phyloP scores from a whole-genome alignment of 371 early-diverging fungal genomes.

The Syncephalastrum monosporum region DNA sequence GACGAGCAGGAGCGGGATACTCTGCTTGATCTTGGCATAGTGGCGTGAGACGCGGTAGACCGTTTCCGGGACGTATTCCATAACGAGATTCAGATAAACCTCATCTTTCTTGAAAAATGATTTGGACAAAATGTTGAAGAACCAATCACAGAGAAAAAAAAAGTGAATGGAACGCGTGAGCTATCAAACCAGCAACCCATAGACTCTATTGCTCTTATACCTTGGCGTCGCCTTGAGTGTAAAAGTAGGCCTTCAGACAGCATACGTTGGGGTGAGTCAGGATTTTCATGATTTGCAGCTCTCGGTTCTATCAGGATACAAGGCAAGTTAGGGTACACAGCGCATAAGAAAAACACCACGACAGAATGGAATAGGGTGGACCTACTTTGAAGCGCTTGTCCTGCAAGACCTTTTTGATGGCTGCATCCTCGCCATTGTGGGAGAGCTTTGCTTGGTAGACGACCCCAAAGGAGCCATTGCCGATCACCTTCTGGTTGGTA shows the following conservation, averaged over 20 bases:
- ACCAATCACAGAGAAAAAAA: slow-evolving; percentile 11
- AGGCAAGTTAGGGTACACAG: no score
- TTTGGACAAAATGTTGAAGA: slow-evolving; percentile 12
- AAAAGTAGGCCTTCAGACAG: slow-evolving; percentile 84
- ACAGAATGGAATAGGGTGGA: neutral
- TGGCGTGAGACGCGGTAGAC: slow-evolving; percentile 87
- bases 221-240: slow-evolving; percentile 78
- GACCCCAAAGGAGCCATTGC: slow-evolving; percentile 96
- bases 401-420: slow-evolving; percentile 95
- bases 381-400: slow-evolving; percentile 92
- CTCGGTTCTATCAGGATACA: slow-evolving; percentile 73
- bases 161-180: slow-evolving; percentile 2
- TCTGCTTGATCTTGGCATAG: slow-evolving; percentile 83
- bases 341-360: neutral
- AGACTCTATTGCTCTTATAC: slow-evolving; percentile 23
- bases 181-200: neutral
- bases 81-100: slow-evolving; percentile 88
- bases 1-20: slow-evolving; percentile 85
- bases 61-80: slow-evolving; percentile 94
- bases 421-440: slow-evolving; percentile 73
- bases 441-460: slow-evolving; percentile 90
- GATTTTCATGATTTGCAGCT: slow-evolving; percentile 92
- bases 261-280: slow-evolving; percentile 91
- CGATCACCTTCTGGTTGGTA: slow-evolving; percentile 85
- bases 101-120: slow-evolving; percentile 73